These are phyloP conservation scores for Allomyces macrogynus DNA, from an alignment of 192 early-diverging fungal species.

Conservation along the genomic window DNA sequence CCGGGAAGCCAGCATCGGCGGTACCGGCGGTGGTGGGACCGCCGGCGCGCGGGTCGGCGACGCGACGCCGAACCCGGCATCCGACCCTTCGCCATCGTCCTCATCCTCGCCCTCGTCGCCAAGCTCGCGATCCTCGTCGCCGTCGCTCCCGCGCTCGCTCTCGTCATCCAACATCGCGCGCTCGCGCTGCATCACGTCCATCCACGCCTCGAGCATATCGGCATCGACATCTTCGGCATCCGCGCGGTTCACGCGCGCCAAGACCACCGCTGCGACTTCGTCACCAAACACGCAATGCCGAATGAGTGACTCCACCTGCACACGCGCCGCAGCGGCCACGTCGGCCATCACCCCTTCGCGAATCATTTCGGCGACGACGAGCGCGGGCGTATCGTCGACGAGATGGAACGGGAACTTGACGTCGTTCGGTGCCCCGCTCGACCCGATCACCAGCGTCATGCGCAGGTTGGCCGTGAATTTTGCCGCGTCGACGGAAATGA, in stretches of 20 bases:
- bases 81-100: not conserved
- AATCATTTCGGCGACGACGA: not conserved
- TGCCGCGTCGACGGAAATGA: not conserved
- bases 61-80: not conserved
- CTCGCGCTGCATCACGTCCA: not conserved
- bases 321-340: not conserved
- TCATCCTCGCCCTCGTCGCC: too few species aligned
- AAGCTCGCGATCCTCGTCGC: too few species aligned
- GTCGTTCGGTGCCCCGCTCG: not conserved
- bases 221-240: not conserved
- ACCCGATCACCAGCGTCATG: not conserved
- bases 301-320: not conserved
- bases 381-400: not conserved
- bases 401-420: not conserved
- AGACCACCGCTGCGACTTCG: not conserved
- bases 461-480: not conserved
- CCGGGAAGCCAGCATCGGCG: not conserved
- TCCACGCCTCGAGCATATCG: not conserved
- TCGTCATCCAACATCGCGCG: not conserved
- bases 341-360: not conserved
- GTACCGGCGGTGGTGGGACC: not conserved
- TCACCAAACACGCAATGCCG: not conserved
- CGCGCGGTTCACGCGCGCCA: not conserved
- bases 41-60: not conserved
- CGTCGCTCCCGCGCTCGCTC: not conserved